These are phyloP conservation scores for Petunia secreta DNA, from an alignment of 257 asterid genomes.

Conservation along the genomic window DNA sequence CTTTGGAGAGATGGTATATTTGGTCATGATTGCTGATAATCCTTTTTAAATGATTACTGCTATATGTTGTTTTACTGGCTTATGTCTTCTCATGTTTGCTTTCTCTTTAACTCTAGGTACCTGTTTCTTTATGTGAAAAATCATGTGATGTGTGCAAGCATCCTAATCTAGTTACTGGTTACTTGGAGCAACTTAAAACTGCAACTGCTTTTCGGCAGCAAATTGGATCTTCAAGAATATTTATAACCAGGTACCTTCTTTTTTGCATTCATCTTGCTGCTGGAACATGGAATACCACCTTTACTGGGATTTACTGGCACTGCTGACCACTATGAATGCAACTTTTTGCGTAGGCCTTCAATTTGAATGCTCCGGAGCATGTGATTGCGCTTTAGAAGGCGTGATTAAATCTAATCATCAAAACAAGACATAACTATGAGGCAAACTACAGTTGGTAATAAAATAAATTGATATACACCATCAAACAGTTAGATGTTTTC, in stretches of 20 bases:
- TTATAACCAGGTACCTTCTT: slow-evolving; percentile 71
- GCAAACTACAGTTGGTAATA: too few relatives aligned
- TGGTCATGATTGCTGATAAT: slow-evolving; percentile 15
- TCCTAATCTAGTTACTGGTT: slow-evolving; percentile 68
- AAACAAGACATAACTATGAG: too few relatives aligned
- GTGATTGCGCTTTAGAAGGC: too few relatives aligned
- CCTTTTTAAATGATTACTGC: slow-evolving; percentile 27
- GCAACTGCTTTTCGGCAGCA: slow-evolving; percentile 51
- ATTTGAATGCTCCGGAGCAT: too few relatives aligned
- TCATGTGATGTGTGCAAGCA: slow-evolving; percentile 89
- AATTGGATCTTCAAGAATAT: slow-evolving; percentile 68
- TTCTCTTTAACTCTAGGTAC: slow-evolving; percentile 58
- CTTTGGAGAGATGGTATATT: slow-evolving; percentile 86
- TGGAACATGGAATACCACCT: slow-evolving; percentile 4
- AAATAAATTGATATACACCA: too few relatives aligned
- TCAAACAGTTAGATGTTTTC: too few relatives aligned
- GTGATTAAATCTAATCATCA: too few relatives aligned
- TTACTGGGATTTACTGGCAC: slow-evolving; percentile 10
- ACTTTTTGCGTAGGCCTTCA: too few relatives aligned
- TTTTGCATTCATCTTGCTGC: slow-evolving; percentile 27
- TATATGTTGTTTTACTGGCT: slow-evolving; percentile 26
- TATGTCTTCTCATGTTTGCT: slow-evolving; percentile 27
- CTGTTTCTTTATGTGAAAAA: slow-evolving; percentile 67
- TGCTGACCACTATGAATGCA: background rate
- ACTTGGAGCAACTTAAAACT: slow-evolving; percentile 70